phyloP scores from a whole-genome alignment of 2,329 filamentous ascomycete species.

The Colletotrichum sojae region DNA sequence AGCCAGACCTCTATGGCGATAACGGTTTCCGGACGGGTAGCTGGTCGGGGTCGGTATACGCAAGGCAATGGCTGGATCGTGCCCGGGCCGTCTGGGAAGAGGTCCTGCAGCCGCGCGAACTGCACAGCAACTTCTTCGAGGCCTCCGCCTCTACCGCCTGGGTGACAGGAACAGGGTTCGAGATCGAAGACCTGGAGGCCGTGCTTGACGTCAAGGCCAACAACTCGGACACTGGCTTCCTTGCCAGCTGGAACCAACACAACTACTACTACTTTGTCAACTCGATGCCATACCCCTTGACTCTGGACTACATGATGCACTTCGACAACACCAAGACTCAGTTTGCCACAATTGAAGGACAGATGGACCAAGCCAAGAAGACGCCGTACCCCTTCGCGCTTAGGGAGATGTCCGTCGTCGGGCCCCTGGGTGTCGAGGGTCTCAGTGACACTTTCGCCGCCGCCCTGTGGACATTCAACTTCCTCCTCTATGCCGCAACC shows the following conservation, averaged over 20 bases:
- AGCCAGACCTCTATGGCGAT: conserved; percentile 35
- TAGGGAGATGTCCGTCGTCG: conserved; percentile 36
- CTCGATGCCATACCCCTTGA: conserved; percentile 33
- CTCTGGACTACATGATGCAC: conserved; percentile 37
- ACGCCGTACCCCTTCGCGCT: conserved; percentile 29
- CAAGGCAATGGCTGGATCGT: conserved; percentile 29
- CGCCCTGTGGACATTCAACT: conserved; percentile 35
- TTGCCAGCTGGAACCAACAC: conserved; percentile 35
- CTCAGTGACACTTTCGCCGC: conserved; percentile 36
- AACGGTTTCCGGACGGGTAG: conserved; percentile 25
- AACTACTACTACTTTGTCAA: conserved; percentile 39
- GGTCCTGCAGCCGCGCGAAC: conserved; percentile 24
- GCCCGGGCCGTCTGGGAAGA: conserved; percentile 30
- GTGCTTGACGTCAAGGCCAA: conserved; percentile 26
- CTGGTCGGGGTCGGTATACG: conserved; percentile 30
- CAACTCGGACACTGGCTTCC: conserved; percentile 30
- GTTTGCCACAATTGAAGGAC: conserved; percentile 26
- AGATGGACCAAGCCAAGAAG: conserved; percentile 28
- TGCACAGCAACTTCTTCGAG: conserved; percentile 36
- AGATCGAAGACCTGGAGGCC: conserved; percentile 22
- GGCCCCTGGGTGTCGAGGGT: conserved; percentile 31
- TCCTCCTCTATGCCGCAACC: conserved; percentile 32
- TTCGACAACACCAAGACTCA: conserved; percentile 35
- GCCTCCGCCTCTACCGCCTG: conserved; percentile 34
- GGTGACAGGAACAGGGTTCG: conserved; percentile 36